phyloP scores from a whole-genome alignment of 129 eudicot species.

The Flaveria trinervia region DNA sequence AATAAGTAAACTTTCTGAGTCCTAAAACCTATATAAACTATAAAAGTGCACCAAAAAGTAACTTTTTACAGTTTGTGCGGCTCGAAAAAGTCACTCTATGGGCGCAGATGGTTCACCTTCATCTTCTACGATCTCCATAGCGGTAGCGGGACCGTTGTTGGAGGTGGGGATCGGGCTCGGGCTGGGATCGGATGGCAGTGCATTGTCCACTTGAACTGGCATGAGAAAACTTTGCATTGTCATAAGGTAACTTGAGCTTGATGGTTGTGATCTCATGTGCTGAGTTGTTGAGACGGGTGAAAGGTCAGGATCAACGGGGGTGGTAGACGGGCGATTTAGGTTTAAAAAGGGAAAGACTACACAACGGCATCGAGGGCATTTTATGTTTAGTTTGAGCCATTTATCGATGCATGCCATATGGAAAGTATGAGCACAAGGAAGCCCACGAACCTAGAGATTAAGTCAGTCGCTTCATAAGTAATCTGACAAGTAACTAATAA shows the following conservation, averaged over 20 bases:
- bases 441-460: slow-evolving; percentile 79
- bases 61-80: background rate
- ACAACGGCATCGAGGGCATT: slow-evolving; percentile 96
- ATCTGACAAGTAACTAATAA: background rate
- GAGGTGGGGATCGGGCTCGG: slow-evolving; percentile 15
- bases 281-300: slow-evolving; percentile 53
- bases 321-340: slow-evolving; percentile 61
- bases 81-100: slow-evolving; percentile 17
- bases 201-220: slow-evolving; percentile 52
- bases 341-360: slow-evolving; percentile 77
- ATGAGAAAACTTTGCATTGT: slow-evolving; percentile 75
- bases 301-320: slow-evolving; percentile 55
- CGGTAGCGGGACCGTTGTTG: slow-evolving; percentile 16
- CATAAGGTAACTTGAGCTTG: slow-evolving; percentile 60
- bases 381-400: slow-evolving; percentile 86
- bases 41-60: slow-evolving; percentile 22
- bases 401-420: slow-evolving; percentile 93
- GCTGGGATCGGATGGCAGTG: slow-evolving; percentile 31
- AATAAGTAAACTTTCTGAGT: slow-evolving; percentile 9
- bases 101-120: slow-evolving; percentile 45
- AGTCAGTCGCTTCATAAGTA: background rate
- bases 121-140: slow-evolving; percentile 48
- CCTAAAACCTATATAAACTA: slow-evolving; percentile 29
- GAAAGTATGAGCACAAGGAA: slow-evolving; percentile 96
- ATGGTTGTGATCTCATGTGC: slow-evolving; percentile 57